Conservation (phyloP, 108 stramenopile genomes). For the Cyclotella atomus region DNA sequence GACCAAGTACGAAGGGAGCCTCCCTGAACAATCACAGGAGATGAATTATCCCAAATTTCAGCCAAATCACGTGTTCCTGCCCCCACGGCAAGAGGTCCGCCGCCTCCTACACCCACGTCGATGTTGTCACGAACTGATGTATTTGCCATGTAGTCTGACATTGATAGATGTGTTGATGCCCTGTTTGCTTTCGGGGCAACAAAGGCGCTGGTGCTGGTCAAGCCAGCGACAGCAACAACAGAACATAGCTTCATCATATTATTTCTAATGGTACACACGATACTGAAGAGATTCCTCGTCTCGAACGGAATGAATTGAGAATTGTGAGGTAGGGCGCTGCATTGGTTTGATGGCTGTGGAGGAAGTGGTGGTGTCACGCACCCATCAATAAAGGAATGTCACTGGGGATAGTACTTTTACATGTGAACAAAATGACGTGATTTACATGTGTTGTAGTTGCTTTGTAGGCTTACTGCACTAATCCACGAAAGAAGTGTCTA, state of each 20-base stretch:
- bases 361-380: too few relatives aligned
- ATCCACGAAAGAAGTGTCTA: too few relatives aligned
- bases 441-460: too few relatives aligned
- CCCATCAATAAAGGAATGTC: too few relatives aligned
- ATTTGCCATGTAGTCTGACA: slow-evolving; percentile 41
- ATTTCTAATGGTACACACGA: too few relatives aligned
- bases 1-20: slow-evolving; percentile 81
- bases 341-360: too few relatives aligned
- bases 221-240: slow-evolving; percentile 31
- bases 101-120: slow-evolving; percentile 25
- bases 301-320: too few relatives aligned
- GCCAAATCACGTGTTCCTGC: slow-evolving; percentile 29
- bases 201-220: slow-evolving; percentile 38
- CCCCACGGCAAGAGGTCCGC: slow-evolving; percentile 24
- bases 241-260: slow-evolving; percentile 52
- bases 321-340: too few relatives aligned
- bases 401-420: too few relatives aligned
- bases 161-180: slow-evolving; percentile 22
- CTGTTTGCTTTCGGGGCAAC: slow-evolving; percentile 29
- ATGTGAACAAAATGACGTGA: too few relatives aligned
- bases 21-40: slow-evolving; percentile 78
- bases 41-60: slow-evolving; percentile 67
- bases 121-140: slow-evolving; percentile 44
- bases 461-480: too few relatives aligned
- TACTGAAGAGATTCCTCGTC: too few relatives aligned